Evolutionary conservation across 2,329 filamentous ascomycete genomes (phyloP).

Genomic region (Aphanoascus verrucosus): DNA sequence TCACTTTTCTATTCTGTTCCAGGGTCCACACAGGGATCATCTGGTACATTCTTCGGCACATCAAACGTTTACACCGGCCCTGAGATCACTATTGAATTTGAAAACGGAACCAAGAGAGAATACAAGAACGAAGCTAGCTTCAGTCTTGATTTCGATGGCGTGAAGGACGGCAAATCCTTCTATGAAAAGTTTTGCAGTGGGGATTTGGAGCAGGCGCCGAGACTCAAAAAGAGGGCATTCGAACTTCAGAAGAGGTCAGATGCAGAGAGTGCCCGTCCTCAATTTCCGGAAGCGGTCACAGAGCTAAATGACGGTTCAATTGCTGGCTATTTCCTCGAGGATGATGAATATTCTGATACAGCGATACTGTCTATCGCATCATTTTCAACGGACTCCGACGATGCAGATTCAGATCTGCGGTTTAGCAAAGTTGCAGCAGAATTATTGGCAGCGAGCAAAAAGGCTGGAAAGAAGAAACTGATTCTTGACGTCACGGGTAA

Average conservation of each 20-base stretch:
- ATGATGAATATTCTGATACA: conserved; percentile 30
- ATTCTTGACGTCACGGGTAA: conserved; percentile 56
- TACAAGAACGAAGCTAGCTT: conserved; percentile 22
- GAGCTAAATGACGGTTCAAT: conserved; percentile 28
- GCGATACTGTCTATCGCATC: conserved; percentile 37
- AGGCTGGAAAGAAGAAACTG: conserved; percentile 47
- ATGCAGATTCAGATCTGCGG: conserved; percentile 10
- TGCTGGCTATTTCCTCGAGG: conserved; percentile 38
- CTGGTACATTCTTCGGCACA: conserved; percentile 12
- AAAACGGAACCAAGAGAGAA: conserved; percentile 23
- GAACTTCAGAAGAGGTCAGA: conserved; percentile 13
- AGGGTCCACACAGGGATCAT: background rate
- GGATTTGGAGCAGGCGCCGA: conserved; percentile 9
- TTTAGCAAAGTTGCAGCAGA: conserved; percentile 33
- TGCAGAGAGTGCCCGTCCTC: conserved; percentile 3
- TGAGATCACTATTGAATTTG: conserved; percentile 23
- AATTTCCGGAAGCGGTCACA: conserved; percentile 32
- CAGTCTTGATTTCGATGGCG: conserved; percentile 24
- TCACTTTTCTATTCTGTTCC: conserved; percentile 23
- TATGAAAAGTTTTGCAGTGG: conserved; percentile 31
- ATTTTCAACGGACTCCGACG: conserved; percentile 21
- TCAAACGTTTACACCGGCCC: conserved; percentile 21
- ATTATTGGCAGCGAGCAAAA: conserved; percentile 40
- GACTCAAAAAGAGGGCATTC: conserved; percentile 11
- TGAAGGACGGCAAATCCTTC: conserved; percentile 32